Evolutionary conservation across 176 grass and related monocot genomes (phyloP).

Genomic region (Phoenix dactylifera): DNA sequence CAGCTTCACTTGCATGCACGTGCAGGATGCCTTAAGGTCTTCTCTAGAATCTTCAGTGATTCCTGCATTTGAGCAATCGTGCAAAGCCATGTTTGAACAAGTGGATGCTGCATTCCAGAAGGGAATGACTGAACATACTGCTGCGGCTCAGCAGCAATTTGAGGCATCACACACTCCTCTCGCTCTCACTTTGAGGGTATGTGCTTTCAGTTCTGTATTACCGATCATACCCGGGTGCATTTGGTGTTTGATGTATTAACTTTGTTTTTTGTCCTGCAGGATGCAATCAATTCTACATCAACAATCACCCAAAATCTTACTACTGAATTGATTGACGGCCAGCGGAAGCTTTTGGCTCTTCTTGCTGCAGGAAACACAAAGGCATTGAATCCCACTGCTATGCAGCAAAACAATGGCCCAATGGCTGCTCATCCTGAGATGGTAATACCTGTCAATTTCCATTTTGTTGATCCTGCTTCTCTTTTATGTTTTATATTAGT

Average conservation of each 20-base stretch:
- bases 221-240: too few relatives aligned
- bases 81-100: constrained; percentile 80
- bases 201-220: background rate
- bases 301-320: constrained; percentile 59
- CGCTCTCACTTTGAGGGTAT: constrained; percentile 70
- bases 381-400: constrained; percentile 26
- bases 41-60: constrained; percentile 71
- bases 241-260: too few relatives aligned
- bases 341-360: constrained; percentile 74
- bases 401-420: constrained; percentile 52
- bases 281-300: constrained; percentile 69
- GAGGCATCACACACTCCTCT: constrained; percentile 62
- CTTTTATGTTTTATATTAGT: background rate
- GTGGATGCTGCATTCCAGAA: constrained; percentile 81
- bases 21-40: constrained; percentile 66
- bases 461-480: background rate
- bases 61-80: constrained; percentile 90
- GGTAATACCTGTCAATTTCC: constrained; percentile 2
- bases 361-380: constrained; percentile 40
- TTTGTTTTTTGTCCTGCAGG: constrained; percentile 29
- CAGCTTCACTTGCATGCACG: background rate
- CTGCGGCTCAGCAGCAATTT: constrained; percentile 61
- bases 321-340: constrained; percentile 74
- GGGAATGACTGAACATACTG: constrained; percentile 70
- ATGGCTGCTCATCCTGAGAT: constrained; percentile 49